Percentiles rank a stretch among this genome's conserved stretches.
Conservation (phyloP, 257 asterid species). For the Craterostigma plantagineum region DNA sequence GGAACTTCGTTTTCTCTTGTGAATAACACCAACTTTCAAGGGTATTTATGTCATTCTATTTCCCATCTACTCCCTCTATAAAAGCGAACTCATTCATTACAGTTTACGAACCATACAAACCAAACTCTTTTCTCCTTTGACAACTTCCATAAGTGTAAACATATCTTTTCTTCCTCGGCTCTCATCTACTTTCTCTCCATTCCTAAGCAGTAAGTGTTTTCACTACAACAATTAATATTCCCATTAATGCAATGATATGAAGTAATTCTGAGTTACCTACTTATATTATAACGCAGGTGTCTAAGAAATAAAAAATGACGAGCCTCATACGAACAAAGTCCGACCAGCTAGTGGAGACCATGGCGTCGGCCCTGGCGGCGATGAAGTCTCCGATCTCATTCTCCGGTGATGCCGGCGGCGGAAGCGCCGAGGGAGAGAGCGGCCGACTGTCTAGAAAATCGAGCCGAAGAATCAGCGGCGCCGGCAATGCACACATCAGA, state of each 20-base stretch:
- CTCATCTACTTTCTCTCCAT: no score
- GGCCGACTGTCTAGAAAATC: slow-evolving; percentile 8
- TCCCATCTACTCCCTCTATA: slow-evolving; percentile 1
- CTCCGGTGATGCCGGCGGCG: slow-evolving; percentile 18
- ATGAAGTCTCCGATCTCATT: slow-evolving; percentile 29
- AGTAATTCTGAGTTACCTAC: no score
- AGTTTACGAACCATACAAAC: no score
- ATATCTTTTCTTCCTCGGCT: no score
- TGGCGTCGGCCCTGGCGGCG: slow-evolving; percentile 50
- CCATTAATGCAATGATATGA: no score
- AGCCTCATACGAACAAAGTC: slow-evolving; percentile 63
- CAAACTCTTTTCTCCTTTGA: no score
- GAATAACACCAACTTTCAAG: slow-evolving; percentile 10
- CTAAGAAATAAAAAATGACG: slow-evolving; percentile 9
- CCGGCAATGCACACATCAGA: slow-evolving; percentile 50
- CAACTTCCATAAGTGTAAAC: no score
- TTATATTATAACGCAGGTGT: no score
- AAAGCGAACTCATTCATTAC: background rate
- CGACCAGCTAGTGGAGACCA: slow-evolving; percentile 67
- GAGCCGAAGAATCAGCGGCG: slow-evolving; percentile 6
- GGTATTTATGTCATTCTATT: slow-evolving; percentile 18
- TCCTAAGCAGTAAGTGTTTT: no score
- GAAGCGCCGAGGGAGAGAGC: slow-evolving; percentile 42
- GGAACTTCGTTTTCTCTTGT: slow-evolving; percentile 5
- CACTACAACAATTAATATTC: no score